Base-by-base conservation (phyloP, 1,284 basidiomycete genomes). In the Pseudozyma pruni region DNA sequence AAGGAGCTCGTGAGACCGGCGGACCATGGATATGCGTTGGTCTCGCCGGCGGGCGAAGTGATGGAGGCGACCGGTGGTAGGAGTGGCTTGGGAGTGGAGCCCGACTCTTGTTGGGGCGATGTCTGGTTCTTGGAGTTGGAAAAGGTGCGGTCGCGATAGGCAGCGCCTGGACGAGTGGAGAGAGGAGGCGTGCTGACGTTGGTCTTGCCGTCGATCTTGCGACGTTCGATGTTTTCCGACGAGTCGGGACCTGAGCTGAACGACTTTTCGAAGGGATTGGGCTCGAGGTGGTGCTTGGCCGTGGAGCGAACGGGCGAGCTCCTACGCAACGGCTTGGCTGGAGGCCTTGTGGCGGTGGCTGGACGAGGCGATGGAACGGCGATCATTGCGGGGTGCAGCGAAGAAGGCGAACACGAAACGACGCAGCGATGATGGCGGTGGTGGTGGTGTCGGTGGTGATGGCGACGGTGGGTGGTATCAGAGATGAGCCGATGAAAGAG, bases 211-310 rank as follows among this genome's bases (percentile, higher is more conserved):
- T 56, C 72, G 16, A 13, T 16, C 29, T 73, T 74, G 39, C 72
- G 62, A 46, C 69, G 62, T 4, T 71, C 68, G 41, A 56, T n/a
- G 17, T 69, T 57, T 11, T 59, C 60, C 25, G 84, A 83, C 79
- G 73, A 81, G 20, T 44, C 39, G 78, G 77, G 46, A 78, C 77
- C 74, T 87, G 86, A 76, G 86, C 88, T 88, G 83, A 97, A 98
- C 48, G 92, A 94, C 83, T 93, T 91, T 81, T 98, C 94, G 80
- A 97, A 98, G 0, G 94, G 94, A 81, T 98, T 98, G 14, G 92
- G 92, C 83, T 98, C 94, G 59, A 93, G 88, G 32, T 81, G 76
- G 42, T 83, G 78, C 42, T 79, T 76, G 39, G 72, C 69, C n/a
- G 49, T 55, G 40, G 62, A 51, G 13, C 69, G 59, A 11, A 25